Evolutionary conservation across 306 rosid species (phyloP), one percentile per base, ranked within the genome.

Genomic region (Cucumis cinereus): DNA sequence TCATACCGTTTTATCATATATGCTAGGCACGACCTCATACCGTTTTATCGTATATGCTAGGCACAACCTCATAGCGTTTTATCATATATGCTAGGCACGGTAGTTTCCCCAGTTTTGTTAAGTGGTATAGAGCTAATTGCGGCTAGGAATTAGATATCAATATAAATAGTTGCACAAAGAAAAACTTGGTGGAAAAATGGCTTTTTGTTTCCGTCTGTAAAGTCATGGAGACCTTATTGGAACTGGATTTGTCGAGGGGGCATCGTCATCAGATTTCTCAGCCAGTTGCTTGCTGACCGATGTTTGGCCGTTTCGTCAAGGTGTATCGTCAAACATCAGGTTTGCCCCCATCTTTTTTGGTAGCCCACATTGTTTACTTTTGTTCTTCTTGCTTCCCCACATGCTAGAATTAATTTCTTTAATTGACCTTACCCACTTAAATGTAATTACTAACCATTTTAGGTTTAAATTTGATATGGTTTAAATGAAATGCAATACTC

Each of bases 21-120:
- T 43, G 73, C 19, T 68, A 68, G 74, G n/a, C n/a, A n/a, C n/a
- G n/a, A 40, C 74, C 1, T 68, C 36, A 68, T 68, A 68, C 74
- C 6, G 54, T 43, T 20, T 67, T 11, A n/a, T 35, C 50, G 10
- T n/a, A n/a, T n/a, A n/a, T 43, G 73, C 19, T 68, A 68, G 74
- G n/a, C n/a, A n/a, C n/a, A n/a, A 40, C 74, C 1, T 68, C 36
- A 68, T 68, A 68, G 55, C 6, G 54, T 43, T 20, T 67, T 11
- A n/a, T 35, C 50, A 13, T n/a, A 30, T 5, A 30, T 45, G 74
- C n/a, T 69, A 69, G 75, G 38, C 75, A 14, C 14, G 6, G 30
- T 45, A 23, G 75, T 69, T 40, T 67, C 17, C 11, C 73, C 73
- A 67, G 54, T 40, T 69, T 69, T 69, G 75, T n/a, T 23, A 22